Conservation (phyloP, 306 rosid genomes). For the Prunus mira region DNA sequence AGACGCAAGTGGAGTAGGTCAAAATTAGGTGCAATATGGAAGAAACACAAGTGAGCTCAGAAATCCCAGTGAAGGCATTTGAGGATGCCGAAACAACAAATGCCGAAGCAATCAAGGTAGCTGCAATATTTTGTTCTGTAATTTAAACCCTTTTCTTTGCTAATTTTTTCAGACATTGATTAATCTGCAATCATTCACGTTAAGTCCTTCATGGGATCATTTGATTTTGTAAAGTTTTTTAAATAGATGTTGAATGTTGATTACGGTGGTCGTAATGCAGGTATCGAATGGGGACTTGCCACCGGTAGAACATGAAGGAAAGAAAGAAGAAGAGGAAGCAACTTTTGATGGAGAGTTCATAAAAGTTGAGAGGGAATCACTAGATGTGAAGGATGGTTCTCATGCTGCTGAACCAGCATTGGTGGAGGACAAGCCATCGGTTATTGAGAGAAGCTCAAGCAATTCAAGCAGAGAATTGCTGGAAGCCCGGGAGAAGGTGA, state of each 20-base stretch:
- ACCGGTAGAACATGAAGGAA: slow-evolving; percentile 35
- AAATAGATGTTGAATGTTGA: not conserved
- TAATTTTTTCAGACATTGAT: not conserved
- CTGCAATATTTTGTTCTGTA: not conserved
- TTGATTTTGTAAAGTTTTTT: not conserved
- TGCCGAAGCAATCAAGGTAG: slow-evolving; percentile 53
- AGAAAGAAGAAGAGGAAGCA: slow-evolving; percentile 85
- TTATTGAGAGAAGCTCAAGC: slow-evolving; percentile 51
- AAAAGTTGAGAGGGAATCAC: slow-evolving; percentile 81
- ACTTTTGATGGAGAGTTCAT: slow-evolving; percentile 88
- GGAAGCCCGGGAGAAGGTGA: slow-evolving; percentile 79
- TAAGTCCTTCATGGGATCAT: not conserved
- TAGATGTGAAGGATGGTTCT: slow-evolving; percentile 42
- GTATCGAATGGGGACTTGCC: slow-evolving; percentile 44
- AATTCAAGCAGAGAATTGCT: slow-evolving; percentile 66
- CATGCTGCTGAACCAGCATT: slow-evolving; percentile 19
- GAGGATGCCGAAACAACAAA: slow-evolving; percentile 37
- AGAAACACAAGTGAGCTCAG: slow-evolving; percentile 48
- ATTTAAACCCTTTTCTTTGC: not conserved
- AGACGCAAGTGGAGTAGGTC: slow-evolving; percentile 12
- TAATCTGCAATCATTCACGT: not conserved
- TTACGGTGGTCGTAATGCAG: slow-evolving; percentile 34
- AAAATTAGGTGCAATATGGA: slow-evolving; percentile 46
- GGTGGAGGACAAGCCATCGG: slow-evolving; percentile 34
- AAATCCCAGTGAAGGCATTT: slow-evolving; percentile 46